Evolutionary conservation across 169 alveolate genomes (phyloP), one percentile per base, ranked within the genome.

Genomic region (Babesia ovis): DNA sequence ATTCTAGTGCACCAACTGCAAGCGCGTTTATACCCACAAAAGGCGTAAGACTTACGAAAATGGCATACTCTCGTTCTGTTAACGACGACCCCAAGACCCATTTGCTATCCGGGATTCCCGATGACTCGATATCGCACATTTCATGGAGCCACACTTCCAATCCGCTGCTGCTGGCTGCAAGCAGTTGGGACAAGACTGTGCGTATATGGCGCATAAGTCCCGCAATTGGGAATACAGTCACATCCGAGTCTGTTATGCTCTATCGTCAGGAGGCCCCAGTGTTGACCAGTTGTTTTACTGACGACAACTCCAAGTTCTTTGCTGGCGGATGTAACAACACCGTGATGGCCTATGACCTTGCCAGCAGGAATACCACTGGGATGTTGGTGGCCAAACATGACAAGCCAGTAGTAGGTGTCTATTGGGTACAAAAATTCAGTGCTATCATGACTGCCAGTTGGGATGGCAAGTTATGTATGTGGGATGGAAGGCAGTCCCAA

Each of bases 1-100:
- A 89, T 89, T 37, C 54, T 89, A 25, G 79, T 89, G 16, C 92
- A 84, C 61, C 84, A 85, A 45, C 72, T 89, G n/a, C 74, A 62
- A 41, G 5, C 23, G 41, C 58, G 74, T 31, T 18, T 72, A 29
- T 22, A 35, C 39, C n/a, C n/a, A n/a, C n/a, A n/a, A n/a, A n/a
- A n/a, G 9, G 1, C 1, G 8, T 37, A 6, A 32, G 42, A 0
- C 16, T 3, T 0, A 42, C 62, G n/a, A 59, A 39, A 23, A 77
- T 77, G 86, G 81, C 86, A 45, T 77, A 46, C 35, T 20, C 64
- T 2, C 83, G 86, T 14, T 3, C 70, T 5, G 34, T 39, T 2
- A 34, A 18, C 55, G 86, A 70, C 46, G 86, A 77, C 27, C 82
- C 59, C 22, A 68, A 77, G 60, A 70, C 74, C 35, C 84, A 58